Base-by-base conservation (phyloP, 225 moss, liverwort and hornwort genomes). In the Lunularia cruciata region DNA sequence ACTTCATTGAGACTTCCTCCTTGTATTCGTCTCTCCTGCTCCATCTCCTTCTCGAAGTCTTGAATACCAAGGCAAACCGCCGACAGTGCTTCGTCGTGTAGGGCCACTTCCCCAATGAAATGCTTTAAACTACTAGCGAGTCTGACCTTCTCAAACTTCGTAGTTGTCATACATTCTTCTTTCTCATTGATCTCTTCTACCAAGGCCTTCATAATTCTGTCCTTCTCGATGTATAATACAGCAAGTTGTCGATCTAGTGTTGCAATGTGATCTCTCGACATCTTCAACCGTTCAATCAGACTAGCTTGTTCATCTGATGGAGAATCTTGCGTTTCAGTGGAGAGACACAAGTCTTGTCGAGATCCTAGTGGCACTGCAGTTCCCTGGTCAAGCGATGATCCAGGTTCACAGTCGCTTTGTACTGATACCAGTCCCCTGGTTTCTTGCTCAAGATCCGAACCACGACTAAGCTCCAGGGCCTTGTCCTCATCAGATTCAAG, bases 31-130 rank as follows among this genome's bases (percentile, higher is more conserved):
- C 83, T 82, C 60, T 67, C 86, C 60, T 81, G 80, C 77, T 76
- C 85, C 40, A 88, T 49, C 55, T 89, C 86, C 45, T 72, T 81
- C 76, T 95, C 89, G 69, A 95, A 91, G 43, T 95, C 86, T 66
- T 79, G 77, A 36, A 95, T 80, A 27, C 84, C 84, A 47, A 70
- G 36, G 51, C 91, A 88, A 63, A 90, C 77, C 33, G 69, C 67
- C 22, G 89, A 83, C n/a, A 88, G 77, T 14, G 84, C 83, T 75
- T 89, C 88, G 60, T 86, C 84, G 35, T 87, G 92, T n/a, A 64
- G 69, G 39, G 86, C 81, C 71, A 92, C 74, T 71, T 82, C 83
- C 27, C 77, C 79, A 35, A 95, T 85, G 64, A 84, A 84, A 26
- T 81, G 80, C 55, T 86, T 86, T 27, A 95, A 78, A 69, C 81